Conservation (phyloP, 805 yeast genomes). For the Phaffomyces antillensis region DNA sequence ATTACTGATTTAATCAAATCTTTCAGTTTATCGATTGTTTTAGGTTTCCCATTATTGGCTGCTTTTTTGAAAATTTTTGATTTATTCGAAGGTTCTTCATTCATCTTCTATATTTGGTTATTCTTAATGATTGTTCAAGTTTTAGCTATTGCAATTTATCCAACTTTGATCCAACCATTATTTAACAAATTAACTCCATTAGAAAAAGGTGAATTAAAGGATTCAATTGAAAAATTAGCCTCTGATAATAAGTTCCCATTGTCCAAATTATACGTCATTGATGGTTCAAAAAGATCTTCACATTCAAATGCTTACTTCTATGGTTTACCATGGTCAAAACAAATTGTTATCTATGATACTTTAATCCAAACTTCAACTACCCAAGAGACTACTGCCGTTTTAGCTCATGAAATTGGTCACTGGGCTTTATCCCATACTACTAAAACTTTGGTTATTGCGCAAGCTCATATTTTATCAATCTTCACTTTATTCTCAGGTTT, state of each 20-base stretch:
- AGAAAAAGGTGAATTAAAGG: conserved; percentile 82
- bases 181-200: conserved; percentile 89
- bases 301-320: conserved; percentile 96
- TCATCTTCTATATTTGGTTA: conserved; percentile 72
- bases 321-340: conserved; percentile 96
- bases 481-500: conserved; percentile 76
- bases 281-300: conserved; percentile 93
- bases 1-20: conserved; percentile 63
- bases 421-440: conserved; percentile 90
- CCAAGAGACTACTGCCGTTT: conserved; percentile 83
- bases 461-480: conserved; percentile 53
- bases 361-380: conserved; percentile 72
- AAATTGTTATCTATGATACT: conserved; percentile 90
- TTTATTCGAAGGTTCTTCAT: conserved; percentile 61
- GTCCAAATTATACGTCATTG: conserved; percentile 78
- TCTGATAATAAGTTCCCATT: conserved; percentile 74
- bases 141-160: conserved; percentile 66
- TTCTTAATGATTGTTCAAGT: conserved; percentile 69
- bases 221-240: conserved; percentile 77
- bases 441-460: conserved; percentile 60
- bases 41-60: conserved; percentile 70
- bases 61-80: conserved; percentile 77
- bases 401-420: conserved; percentile 99
- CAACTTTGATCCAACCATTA: conserved; percentile 83
- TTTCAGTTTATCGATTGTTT: conserved; percentile 39